Conservation (phyloP, 306 rosid genomes). For the Oxytropis ochrocephala region DNA sequence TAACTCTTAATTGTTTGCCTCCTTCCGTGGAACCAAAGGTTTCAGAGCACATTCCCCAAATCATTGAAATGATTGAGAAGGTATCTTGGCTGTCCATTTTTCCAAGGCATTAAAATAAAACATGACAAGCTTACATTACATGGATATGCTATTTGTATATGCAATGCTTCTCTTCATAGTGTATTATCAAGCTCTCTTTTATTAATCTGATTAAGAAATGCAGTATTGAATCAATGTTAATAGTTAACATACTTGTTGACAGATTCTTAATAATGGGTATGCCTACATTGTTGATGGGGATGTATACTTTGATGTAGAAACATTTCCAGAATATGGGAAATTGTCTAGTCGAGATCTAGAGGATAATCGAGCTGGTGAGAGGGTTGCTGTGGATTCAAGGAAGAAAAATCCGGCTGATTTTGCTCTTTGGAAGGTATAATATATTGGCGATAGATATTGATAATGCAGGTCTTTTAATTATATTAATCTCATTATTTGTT, state of each 20-base stretch:
- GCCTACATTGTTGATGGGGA: constrained; percentile 85
- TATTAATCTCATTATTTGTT: not conserved
- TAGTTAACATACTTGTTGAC: constrained; percentile 34
- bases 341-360: constrained; percentile 77
- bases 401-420: constrained; percentile 95
- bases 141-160: not conserved
- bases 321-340: constrained; percentile 78
- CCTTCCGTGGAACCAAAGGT: constrained; percentile 91
- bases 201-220: constrained; percentile 7
- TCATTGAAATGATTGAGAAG: constrained; percentile 80
- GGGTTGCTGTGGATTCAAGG: constrained; percentile 88
- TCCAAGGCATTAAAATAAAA: not conserved
- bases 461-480: not conserved
- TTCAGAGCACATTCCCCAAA: constrained; percentile 87
- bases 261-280: constrained; percentile 84
- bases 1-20: constrained; percentile 60
- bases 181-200: not conserved
- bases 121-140: constrained; percentile 1
- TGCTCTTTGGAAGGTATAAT: constrained; percentile 89
- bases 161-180: constrained; percentile 6
- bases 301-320: constrained; percentile 74
- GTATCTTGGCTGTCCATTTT: constrained; percentile 30
- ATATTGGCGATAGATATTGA: constrained; percentile 6
- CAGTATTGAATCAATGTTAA: constrained; percentile 13
- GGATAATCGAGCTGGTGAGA: constrained; percentile 96